Percentiles rank a stretch among this genome's conserved stretches.
phyloP scores from a whole-genome alignment of 495 filamentous ascomycete genomes.

The Baudoinia panamericana region DNA sequence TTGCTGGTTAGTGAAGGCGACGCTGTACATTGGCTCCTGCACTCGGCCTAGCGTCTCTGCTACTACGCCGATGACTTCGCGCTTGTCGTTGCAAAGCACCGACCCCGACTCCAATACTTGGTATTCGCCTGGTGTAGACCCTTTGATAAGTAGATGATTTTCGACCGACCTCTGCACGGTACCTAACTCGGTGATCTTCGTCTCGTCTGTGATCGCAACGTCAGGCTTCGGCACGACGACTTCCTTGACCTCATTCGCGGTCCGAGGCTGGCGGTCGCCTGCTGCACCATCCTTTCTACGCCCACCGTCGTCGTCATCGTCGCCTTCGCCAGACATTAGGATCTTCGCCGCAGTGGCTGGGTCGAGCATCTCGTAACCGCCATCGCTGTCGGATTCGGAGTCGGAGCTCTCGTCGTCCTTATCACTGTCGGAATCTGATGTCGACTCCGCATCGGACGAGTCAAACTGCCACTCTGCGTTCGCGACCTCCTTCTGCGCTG shows the following conservation, averaged over 20 bases:
- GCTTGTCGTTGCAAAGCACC: constrained; percentile 64
- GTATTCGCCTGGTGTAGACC: constrained; percentile 62
- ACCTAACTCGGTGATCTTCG: constrained; percentile 62
- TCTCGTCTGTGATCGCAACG: constrained; percentile 57
- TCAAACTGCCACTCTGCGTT: constrained; percentile 63
- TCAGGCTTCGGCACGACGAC: constrained; percentile 59
- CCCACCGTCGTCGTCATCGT: constrained; percentile 50
- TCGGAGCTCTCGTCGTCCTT: constrained; percentile 41
- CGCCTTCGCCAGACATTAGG: constrained; percentile 65
- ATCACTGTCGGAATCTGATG: constrained; percentile 37
- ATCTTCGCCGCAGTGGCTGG: constrained; percentile 67
- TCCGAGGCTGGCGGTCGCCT: constrained; percentile 40
- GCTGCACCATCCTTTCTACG: constrained; percentile 1
- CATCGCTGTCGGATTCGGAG: constrained; percentile 44
- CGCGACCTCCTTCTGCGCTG: constrained; percentile 42
- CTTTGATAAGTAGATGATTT: constrained; percentile 64
- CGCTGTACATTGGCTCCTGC: constrained; percentile 65
- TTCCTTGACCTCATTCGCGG: constrained; percentile 60
- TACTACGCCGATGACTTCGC: constrained; percentile 62
- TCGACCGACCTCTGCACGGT: constrained; percentile 59
- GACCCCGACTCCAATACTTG: constrained; percentile 73
- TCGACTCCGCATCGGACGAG: constrained; percentile 46
- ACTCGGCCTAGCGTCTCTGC: constrained; percentile 73
- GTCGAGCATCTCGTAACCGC: constrained; percentile 56
- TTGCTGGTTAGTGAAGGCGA: constrained; percentile 50